Conservation (phyloP, 257 asterid genomes). For the Ehretia macrophylla region DNA sequence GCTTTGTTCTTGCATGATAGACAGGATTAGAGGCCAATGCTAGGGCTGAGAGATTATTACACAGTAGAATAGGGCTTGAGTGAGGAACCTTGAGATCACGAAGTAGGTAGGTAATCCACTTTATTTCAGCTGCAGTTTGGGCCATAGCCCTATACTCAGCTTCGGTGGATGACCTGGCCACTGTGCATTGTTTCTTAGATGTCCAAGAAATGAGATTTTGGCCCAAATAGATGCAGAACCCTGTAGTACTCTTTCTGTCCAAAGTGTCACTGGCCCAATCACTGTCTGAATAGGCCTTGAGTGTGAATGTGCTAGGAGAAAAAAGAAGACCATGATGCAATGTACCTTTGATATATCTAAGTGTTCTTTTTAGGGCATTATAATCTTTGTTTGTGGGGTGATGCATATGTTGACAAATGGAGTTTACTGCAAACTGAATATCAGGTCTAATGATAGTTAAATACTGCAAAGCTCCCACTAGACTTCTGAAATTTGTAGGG, state of each 20-base stretch:
- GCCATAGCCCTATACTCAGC: not conserved
- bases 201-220: not conserved
- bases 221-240: not conserved
- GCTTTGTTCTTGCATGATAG: too few relatives aligned
- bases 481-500: not conserved
- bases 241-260: not conserved
- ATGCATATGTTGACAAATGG: not conserved
- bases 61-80: too few relatives aligned
- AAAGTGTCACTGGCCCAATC: not conserved
- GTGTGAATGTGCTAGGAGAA: too few relatives aligned
- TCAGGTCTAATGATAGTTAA: not conserved
- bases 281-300: not conserved
- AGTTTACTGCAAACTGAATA: not conserved
- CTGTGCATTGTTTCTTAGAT: not conserved
- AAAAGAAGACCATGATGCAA: not conserved
- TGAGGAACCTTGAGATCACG: too few relatives aligned
- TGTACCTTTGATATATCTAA: too few relatives aligned
- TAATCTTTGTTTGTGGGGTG: too few relatives aligned
- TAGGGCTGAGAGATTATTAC: too few relatives aligned
- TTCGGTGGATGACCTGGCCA: conserved; percentile 1
- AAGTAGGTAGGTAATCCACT: not conserved
- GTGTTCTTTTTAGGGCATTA: too few relatives aligned
- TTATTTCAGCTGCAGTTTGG: not conserved
- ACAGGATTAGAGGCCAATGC: too few relatives aligned
- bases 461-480: not conserved